phyloP scores from a whole-genome alignment of 352 stramenopile species.

The Paralagenidium karlingii region DNA sequence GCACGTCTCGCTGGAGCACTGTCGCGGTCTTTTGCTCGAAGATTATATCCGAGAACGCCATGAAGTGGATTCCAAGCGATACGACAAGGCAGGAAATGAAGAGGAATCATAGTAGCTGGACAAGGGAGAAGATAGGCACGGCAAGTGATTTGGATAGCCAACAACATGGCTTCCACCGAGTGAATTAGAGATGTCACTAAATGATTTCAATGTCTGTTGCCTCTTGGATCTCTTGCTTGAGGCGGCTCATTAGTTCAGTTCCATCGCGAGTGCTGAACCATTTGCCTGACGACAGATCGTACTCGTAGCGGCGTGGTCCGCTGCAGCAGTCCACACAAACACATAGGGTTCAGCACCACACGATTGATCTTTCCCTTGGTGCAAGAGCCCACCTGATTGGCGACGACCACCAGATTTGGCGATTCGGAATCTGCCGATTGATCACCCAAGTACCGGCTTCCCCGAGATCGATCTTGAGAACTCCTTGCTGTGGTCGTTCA shows the following conservation, averaged over 20 bases:
- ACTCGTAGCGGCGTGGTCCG: slow-evolving; percentile 85
- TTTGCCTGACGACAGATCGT: slow-evolving; percentile 36
- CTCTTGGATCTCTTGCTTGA: slow-evolving; percentile 67
- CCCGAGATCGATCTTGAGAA: slow-evolving; percentile 91
- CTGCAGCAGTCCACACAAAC: slow-evolving; percentile 22
- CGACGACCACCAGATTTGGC: slow-evolving; percentile 96
- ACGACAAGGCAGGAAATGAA: background rate
- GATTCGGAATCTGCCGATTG: slow-evolving; percentile 97
- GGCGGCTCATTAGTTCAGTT: slow-evolving; percentile 52
- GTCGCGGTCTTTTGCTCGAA: slow-evolving; percentile 54
- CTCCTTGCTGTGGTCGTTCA: slow-evolving; percentile 87
- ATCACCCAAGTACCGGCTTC: slow-evolving; percentile 93
- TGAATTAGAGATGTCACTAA: no score
- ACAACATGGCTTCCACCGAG: no score
- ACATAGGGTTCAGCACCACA: background rate
- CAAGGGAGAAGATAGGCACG: no score
- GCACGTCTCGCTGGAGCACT: slow-evolving; percentile 42
- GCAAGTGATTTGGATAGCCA: no score
- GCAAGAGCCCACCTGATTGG: slow-evolving; percentile 58
- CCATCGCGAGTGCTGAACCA: slow-evolving; percentile 80
- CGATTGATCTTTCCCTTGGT: background rate
- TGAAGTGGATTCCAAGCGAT: slow-evolving; percentile 37
- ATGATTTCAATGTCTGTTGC: no score
- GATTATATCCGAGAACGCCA: slow-evolving; percentile 69
- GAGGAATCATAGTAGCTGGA: no score